These are phyloP conservation scores for Rhodotorula sp. DNA, from an alignment of 1,284 basidiomycete genomes.

Conservation along the genomic window DNA sequence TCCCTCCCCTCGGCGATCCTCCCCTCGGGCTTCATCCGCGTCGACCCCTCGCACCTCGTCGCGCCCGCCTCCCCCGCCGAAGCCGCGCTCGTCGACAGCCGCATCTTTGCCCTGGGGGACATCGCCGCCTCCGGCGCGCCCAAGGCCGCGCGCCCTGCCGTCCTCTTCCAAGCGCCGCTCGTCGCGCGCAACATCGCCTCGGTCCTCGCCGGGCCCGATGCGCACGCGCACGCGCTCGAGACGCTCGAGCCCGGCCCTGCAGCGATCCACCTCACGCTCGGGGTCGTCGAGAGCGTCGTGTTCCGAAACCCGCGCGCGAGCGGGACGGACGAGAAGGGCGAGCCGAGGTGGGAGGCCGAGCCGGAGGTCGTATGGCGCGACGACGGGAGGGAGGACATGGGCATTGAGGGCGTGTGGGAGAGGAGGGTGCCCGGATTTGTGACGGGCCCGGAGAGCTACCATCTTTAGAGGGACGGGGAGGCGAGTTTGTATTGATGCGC, in stretches of 20 bases:
- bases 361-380: slow-evolving; percentile 35
- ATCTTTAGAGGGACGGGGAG: slow-evolving; percentile 8
- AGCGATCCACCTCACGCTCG: slow-evolving; percentile 44
- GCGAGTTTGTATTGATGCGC: no score
- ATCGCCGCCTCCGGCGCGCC: slow-evolving; percentile 67
- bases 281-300: slow-evolving; percentile 36
- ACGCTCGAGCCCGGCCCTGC: slow-evolving; percentile 34
- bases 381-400: slow-evolving; percentile 40
- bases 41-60: slow-evolving; percentile 31
- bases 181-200: slow-evolving; percentile 50
- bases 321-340: background rate
- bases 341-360: slow-evolving; percentile 17
- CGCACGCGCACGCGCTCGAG: slow-evolving; percentile 41
- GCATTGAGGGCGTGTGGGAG: slow-evolving; percentile 42
- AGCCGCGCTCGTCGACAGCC: slow-evolving; percentile 53
- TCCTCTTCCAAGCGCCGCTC: slow-evolving; percentile 44
- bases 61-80: slow-evolving; percentile 54
- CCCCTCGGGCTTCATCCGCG: slow-evolving; percentile 33
- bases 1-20: slow-evolving; percentile 53
- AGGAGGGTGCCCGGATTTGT: slow-evolving; percentile 26
- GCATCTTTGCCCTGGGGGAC: slow-evolving; percentile 70
- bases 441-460: background rate
- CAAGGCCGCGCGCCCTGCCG: slow-evolving; percentile 58
- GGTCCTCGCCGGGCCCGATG: slow-evolving; percentile 32
- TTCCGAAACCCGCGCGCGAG: slow-evolving; percentile 35